A percentile compares a stretch with the other conserved stretches of the same genome.
phyloP scores from a whole-genome alignment of 805 yeast species.

The Limtongia smithiae region DNA sequence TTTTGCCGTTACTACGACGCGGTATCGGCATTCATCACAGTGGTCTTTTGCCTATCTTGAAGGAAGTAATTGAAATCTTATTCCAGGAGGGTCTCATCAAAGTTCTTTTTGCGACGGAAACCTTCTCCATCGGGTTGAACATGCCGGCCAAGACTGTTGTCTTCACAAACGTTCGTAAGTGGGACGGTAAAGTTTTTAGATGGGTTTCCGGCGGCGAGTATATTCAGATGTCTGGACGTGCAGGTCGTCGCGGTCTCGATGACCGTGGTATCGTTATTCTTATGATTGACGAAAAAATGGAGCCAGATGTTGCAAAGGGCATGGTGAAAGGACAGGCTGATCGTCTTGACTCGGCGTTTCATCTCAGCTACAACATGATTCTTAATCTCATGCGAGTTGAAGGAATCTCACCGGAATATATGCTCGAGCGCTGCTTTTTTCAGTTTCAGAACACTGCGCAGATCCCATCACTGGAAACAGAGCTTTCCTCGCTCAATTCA shows the following conservation, averaged over 20 bases:
- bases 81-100: slow-evolving; percentile 96
- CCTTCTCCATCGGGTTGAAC: slow-evolving; percentile 95
- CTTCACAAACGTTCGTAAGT: slow-evolving; percentile 92
- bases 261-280: slow-evolving; percentile 98
- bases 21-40: slow-evolving; percentile 99
- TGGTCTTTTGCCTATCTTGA: slow-evolving; percentile 86
- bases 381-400: slow-evolving; percentile 94
- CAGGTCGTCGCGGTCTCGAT: slow-evolving; percentile 99
- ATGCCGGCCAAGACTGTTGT: slow-evolving; percentile 99
- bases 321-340: slow-evolving; percentile 99
- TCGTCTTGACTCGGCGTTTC: slow-evolving; percentile 95
- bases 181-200: slow-evolving; percentile 97
- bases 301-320: slow-evolving; percentile 97
- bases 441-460: slow-evolving; percentile 93
- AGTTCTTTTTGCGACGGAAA: slow-evolving; percentile 95
- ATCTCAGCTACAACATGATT: slow-evolving; percentile 95
- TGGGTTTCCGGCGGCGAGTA: slow-evolving; percentile 99
- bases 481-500: slow-evolving; percentile 52
- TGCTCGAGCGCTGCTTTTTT: slow-evolving; percentile 89
- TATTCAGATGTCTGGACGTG: slow-evolving; percentile 99
- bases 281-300: slow-evolving; percentile 99
- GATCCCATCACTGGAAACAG: slow-evolving; percentile 77
- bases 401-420: slow-evolving; percentile 96
- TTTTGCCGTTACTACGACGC: slow-evolving; percentile 80
- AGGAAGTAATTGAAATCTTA: slow-evolving; percentile 91